Evolutionary conservation across 2,329 filamentous ascomycete genomes (phyloP), one percentile per base, ranked within the genome.

Genomic region (Hypoxylon sp.): DNA sequence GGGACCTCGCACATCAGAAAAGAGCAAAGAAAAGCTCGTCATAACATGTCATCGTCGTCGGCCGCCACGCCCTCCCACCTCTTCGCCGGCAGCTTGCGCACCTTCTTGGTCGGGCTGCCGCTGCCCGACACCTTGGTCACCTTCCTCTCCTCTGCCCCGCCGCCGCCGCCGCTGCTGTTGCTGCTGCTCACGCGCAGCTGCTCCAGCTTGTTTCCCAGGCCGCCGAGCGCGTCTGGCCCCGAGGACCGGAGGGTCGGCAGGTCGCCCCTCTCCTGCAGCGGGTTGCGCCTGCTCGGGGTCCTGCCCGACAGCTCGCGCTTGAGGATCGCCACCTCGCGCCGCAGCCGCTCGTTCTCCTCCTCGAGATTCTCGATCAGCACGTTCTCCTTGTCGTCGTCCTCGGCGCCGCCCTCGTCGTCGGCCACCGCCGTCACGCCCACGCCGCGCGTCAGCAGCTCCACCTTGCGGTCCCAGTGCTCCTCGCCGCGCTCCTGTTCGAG

Each of bases 381-480:
- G 40, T 88, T 88, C 70, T 88, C 84, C 67, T 89, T 88, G 62
- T 85, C 77, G 6, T 81, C 77, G 9, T 80, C 75, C 8, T 75
- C 76, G 7, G 72, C 71, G 1, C 82, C 79, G 48, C 79, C 78
- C 62, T 74, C 75, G 67, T 81, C 77, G 8, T 64, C 67, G 64
- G 70, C 73, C 3, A 67, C 66, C 17, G 67, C 54, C 0, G 48
- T 53, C 15, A 67, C 80, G 64, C 75, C 77, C 65, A 83, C 78
- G 11, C 84, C 83, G 48, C 83, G 78, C 52, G 86, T 83, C 27
- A 90, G 76, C 18, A 92, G 82, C 57, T 92, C 94, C 6, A 96
- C 83, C 77, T 99, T 99, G 64, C 86, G 86, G 73, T 98, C 93
- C 70, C 95, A 84, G 74, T 96, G 91, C 71, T 91, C 90, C 59